Base-by-base conservation (phyloP, 1,139 yeast species). In the Oligophagozyma castellii region DNA sequence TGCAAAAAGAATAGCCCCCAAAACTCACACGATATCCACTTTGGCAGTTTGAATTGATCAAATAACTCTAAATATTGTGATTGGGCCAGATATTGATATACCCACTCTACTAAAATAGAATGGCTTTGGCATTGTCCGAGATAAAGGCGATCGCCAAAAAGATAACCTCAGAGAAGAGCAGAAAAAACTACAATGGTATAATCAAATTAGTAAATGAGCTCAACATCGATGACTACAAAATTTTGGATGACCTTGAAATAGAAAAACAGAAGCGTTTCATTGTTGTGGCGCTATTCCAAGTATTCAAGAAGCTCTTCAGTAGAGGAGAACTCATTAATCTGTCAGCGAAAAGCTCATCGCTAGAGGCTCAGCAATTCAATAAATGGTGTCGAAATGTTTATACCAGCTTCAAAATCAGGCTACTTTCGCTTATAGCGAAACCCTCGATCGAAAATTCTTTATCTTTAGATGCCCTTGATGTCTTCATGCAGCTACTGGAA, bases 371-470 rank as follows among this genome's bases (percentile, higher is more conserved):
- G 24, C 49, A 66, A 19, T 61, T 70, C 15, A 63, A 62, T 23
- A 66, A 65, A 42, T 81, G 94, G 93, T 54, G 81, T 22, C 59
- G 61, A 31, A 67, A 65, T 28, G 65, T 67, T 33, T 84, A 79
- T 49, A 63, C 61, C 15, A 51, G 55, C n/a, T 83, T 61, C 56
- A 73, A 73, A 45, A 41, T 43, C 3, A 47, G 50, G 19, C 38
- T 79, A 14, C 49, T 64, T 22, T 53, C 53, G n/a, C 50, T 66
- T 27, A 51, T 77, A 29, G 44, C 52, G 3, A 47, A 56, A 22
- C 43, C 63, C 5, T 39, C 49, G 2, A 30, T 41, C 15, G 59
- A 56, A 30, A 55, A 56, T 13, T 60, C 64, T 0, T 39, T 61
- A 23, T 46, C 59, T 11, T 51, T 78, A 27, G 84, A 79, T 45